A percentile compares a stretch with the other conserved stretches of the same genome.
Conservation (phyloP, 2,329 filamentous ascomycete species). For the Aspergillus proliferans region DNA sequence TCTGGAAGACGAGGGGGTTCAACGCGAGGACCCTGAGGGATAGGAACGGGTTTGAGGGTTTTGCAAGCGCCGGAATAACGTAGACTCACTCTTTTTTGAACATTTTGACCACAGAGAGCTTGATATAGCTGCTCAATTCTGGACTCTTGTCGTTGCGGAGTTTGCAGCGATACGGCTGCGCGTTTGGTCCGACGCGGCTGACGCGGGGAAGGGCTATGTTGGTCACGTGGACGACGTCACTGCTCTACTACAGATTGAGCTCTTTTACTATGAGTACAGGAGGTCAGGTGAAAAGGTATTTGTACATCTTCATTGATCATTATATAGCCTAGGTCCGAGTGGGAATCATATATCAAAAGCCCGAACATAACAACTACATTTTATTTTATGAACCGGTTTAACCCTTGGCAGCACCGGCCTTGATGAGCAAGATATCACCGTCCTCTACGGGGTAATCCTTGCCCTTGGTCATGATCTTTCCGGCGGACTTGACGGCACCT, state of each 20-base stretch:
- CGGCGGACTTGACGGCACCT: conserved; percentile 79
- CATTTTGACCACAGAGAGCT: conserved; percentile 50
- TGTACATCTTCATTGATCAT: not conserved
- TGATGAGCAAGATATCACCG: conserved; percentile 70
- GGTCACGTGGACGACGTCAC: conserved; percentile 8
- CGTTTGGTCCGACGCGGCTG: conserved; percentile 15
- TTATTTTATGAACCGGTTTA: conserved; percentile 19
- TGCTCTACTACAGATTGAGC: not conserved
- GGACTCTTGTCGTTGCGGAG: not conserved
- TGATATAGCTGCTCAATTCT: conserved; percentile 4
- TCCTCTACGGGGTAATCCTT: conserved; percentile 73
- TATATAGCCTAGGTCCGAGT: not conserved
- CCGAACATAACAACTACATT: conserved; percentile 2
- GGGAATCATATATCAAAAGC: conserved; percentile 2
- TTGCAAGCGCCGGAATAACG: not conserved
- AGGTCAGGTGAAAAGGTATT: not conserved
- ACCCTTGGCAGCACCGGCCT: conserved; percentile 51
- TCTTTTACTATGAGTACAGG: too few species aligned
- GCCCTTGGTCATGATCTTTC: conserved; percentile 97
- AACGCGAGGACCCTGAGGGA: too few species aligned
- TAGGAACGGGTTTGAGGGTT: too few species aligned
- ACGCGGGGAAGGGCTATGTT: conserved; percentile 20
- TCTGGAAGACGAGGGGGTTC: not conserved
- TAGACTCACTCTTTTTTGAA: conserved; percentile 81
- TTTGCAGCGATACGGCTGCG: conserved; percentile 4